These are phyloP conservation scores for Leonotis leonurus DNA, from an alignment of 257 asterid genomes.

Conservation along the genomic window DNA sequence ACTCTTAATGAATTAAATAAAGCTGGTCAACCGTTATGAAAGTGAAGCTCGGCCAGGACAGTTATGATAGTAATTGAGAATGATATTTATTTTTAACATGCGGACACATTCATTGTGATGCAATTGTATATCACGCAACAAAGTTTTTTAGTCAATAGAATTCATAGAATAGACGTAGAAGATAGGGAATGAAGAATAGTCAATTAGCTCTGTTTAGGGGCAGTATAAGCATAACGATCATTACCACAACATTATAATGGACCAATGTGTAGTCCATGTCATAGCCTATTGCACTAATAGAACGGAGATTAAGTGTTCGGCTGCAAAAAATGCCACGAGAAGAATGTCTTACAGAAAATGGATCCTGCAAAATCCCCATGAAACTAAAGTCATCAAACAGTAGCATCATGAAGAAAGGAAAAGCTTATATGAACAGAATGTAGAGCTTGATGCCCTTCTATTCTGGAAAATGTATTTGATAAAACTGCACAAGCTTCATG, in stretches of 20 bases:
- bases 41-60: neutral
- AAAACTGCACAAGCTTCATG: neutral
- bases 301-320: conserved; percentile 69
- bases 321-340: conserved; percentile 76
- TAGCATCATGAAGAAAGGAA: neutral
- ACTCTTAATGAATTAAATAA: neutral
- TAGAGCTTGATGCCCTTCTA: neutral
- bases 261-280: conserved; percentile 87
- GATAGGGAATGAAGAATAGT: neutral
- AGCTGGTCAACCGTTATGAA: neutral
- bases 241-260: conserved; percentile 77
- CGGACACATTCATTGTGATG: neutral
- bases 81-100: neutral
- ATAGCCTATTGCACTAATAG: conserved; percentile 75
- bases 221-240: neutral
- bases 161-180: neutral
- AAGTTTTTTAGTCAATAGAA: neutral
- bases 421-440: neutral
- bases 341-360: conserved; percentile 56
- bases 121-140: neutral
- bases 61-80: neutral
- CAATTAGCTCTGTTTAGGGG: neutral
- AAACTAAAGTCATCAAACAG: conserved; percentile 7
- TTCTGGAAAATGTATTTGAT: neutral
- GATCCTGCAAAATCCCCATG: conserved; percentile 42